phyloP scores from a whole-genome alignment of 2,329 filamentous ascomycete species.

The Aspergillus novoparasiticus region DNA sequence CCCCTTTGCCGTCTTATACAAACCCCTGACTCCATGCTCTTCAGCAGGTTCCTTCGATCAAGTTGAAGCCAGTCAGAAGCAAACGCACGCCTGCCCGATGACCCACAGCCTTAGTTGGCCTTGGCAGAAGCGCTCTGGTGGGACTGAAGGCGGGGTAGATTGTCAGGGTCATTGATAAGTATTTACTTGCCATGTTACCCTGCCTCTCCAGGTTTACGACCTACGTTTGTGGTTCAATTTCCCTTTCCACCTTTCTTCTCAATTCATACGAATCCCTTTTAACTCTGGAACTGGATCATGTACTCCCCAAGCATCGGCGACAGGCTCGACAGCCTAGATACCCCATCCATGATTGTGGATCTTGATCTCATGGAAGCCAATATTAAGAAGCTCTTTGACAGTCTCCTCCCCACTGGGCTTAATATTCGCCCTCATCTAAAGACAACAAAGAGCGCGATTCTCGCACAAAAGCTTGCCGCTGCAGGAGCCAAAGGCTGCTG shows the following conservation, averaged over 20 bases:
- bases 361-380: conserved; percentile 56
- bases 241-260: not conserved
- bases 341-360: conserved; percentile 59
- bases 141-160: not conserved
- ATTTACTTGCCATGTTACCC: too few relatives aligned
- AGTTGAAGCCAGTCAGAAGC: not conserved
- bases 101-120: not conserved
- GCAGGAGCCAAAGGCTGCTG: conserved; percentile 56
- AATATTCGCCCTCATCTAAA: conserved; percentile 56
- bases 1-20: too few relatives aligned
- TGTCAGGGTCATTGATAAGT: not conserved
- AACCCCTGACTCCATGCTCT: too few relatives aligned
- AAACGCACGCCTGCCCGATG: not conserved
- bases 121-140: not conserved
- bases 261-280: fast-evolving
- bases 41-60: too few relatives aligned
- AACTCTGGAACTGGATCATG: conserved; percentile 21
- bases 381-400: conserved; percentile 50
- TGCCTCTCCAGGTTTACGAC: too few relatives aligned
- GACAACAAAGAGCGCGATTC: conserved; percentile 53
- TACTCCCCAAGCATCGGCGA: conserved; percentile 50
- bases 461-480: conserved; percentile 48
- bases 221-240: not conserved
- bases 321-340: conserved; percentile 50
- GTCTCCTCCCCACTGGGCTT: conserved; percentile 50